Evolutionary conservation across 1,284 basidiomycete species (phyloP).

Genomic region (Bondarzewia mesenterica): DNA sequence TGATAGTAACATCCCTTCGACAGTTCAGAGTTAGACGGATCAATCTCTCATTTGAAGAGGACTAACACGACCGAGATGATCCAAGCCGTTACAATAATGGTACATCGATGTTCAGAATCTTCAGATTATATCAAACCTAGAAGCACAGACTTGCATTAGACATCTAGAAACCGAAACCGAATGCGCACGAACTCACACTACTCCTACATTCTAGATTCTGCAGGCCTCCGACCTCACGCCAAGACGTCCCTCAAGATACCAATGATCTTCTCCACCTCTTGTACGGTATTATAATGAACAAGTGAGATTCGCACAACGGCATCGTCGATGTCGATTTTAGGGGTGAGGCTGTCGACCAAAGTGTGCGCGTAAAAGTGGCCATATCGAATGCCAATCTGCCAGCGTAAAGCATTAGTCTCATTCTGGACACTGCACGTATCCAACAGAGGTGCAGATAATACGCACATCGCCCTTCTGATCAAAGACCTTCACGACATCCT

Average conservation of each 20-base stretch:
- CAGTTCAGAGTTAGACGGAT: no score
- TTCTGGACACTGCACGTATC: background rate
- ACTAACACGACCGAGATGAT: no score
- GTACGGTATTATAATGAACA: conserved; percentile 75
- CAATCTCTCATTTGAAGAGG: no score
- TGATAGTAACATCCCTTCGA: no score
- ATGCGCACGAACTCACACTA: no score
- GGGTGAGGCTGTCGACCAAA: conserved; percentile 43
- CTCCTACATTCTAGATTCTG: no score
- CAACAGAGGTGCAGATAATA: conserved; percentile 11
- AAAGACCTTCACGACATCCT: conserved; percentile 55
- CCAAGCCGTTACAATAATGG: no score
- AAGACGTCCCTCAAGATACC: conserved; percentile 41
- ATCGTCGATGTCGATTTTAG: conserved; percentile 51
- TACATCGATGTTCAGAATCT: no score
- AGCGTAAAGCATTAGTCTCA: background rate
- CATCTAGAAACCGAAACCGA: no score
- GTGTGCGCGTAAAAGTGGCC: conserved; percentile 78
- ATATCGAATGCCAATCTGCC: conserved; percentile 66
- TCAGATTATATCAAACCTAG: no score
- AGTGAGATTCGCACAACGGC: conserved; percentile 70
- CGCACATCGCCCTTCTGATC: conserved; percentile 54
- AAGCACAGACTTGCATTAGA: no score
- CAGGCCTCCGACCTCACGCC: conserved; percentile 4
- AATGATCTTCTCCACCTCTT: conserved; percentile 57